Evolutionary conservation across 768 basidiomycete genomes (phyloP).

Genomic region (Tricholoma hemisulphureum): DNA sequence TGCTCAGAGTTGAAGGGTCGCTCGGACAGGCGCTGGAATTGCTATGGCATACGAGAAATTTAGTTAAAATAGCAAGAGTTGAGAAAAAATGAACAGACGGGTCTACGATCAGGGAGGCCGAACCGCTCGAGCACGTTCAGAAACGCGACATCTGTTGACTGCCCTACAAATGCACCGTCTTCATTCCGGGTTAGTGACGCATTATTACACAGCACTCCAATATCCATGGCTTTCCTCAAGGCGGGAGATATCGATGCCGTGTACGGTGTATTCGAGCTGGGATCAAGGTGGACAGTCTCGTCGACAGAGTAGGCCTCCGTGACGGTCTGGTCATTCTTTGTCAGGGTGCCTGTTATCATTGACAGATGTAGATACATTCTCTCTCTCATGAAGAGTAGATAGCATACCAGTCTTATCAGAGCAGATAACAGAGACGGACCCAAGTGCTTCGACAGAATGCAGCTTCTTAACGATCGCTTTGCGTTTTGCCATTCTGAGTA

Average conservation of each 20-base stretch:
- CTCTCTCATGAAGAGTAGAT: background rate
- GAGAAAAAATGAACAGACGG: slow-evolving; percentile 43
- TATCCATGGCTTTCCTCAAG: slow-evolving; percentile 69
- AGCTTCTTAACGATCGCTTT: slow-evolving; percentile 98
- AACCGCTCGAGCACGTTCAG: slow-evolving; percentile 75
- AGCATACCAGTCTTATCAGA: slow-evolving; percentile 89
- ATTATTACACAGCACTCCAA: slow-evolving; percentile 91
- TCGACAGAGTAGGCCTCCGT: slow-evolving; percentile 87
- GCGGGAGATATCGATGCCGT: slow-evolving; percentile 55
- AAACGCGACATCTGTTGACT: slow-evolving; percentile 91
- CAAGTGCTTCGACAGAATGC: slow-evolving; percentile 91
- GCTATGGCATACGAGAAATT: too few relatives aligned
- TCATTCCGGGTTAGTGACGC: slow-evolving; percentile 64
- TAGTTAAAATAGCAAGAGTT: background rate
- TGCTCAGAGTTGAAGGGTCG: slow-evolving; percentile 90
- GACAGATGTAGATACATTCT: too few relatives aligned
- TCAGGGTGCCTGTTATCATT: slow-evolving; percentile 68
- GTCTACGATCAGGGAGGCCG: slow-evolving; percentile 65
- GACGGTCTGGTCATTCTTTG: slow-evolving; percentile 95
- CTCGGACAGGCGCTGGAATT: slow-evolving; percentile 72
- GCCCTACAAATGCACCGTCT: slow-evolving; percentile 75
- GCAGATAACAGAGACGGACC: slow-evolving; percentile 95
- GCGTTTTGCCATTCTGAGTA: slow-evolving; percentile 88
- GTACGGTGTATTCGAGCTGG: slow-evolving; percentile 38
- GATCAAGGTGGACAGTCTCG: slow-evolving; percentile 69